Evolutionary conservation across 2,329 filamentous ascomycete species (phyloP).

Genomic region (Aotearoamyces nothofagi): DNA sequence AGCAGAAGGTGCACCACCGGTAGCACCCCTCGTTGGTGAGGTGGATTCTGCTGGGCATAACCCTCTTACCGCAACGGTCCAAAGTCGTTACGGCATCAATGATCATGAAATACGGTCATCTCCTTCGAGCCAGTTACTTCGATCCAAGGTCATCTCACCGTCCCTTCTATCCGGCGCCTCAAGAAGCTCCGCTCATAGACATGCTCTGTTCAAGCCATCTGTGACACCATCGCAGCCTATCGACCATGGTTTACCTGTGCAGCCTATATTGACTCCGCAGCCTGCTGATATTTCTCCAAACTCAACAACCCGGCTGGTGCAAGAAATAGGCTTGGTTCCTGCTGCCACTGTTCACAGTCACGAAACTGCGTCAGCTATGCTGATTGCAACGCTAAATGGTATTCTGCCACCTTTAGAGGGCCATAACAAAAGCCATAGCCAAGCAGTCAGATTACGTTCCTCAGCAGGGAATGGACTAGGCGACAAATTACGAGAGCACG

Average conservation of each 20-base stretch:
- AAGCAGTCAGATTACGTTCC: background rate
- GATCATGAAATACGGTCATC: background rate
- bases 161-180: conserved; percentile 14
- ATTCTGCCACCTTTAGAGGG: background rate
- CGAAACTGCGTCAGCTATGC: background rate
- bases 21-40: background rate
- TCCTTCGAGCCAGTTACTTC: background rate
- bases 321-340: background rate
- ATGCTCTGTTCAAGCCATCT: conserved; percentile 14
- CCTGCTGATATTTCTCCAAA: background rate
- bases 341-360: background rate
- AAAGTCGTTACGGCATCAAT: conserved; percentile 2
- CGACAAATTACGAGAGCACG: too few species aligned
- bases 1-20: background rate
- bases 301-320: background rate
- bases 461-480: too few species aligned
- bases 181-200: conserved; percentile 10
- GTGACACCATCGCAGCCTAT: conserved; percentile 7
- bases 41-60: background rate
- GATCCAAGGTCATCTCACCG: conserved; percentile 8
- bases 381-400: background rate
- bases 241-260: conserved; percentile 12
- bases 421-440: background rate
- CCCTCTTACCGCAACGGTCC: background rate
- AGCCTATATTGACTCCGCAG: conserved; percentile 9